Evolutionary conservation across 2,329 filamentous ascomycete genomes (phyloP).

Genomic region (Stachybotrys echinatus): DNA sequence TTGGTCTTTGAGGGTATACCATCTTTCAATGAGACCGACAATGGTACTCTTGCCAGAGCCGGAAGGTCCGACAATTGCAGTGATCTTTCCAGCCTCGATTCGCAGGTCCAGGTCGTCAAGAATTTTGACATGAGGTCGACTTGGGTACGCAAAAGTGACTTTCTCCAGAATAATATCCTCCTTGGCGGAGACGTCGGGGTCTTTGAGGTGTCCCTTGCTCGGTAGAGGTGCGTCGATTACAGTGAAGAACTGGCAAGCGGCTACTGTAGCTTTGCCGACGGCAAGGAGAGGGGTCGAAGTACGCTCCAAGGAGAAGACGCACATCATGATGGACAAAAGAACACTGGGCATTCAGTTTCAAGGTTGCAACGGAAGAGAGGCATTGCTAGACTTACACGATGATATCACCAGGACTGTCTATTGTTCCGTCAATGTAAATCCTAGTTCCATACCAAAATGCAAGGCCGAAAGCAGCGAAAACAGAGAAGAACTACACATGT

Average conservation of each 20-base stretch:
- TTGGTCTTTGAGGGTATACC: conserved; percentile 59
- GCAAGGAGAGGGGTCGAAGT: conserved; percentile 55
- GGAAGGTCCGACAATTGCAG: conserved; percentile 68
- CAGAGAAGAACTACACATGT: conserved; percentile 41
- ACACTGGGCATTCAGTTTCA: conserved; percentile 28
- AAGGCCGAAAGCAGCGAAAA: conserved; percentile 49
- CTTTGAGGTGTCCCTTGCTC: conserved; percentile 25
- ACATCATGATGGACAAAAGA: conserved; percentile 53
- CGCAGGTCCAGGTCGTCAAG: conserved; percentile 53
- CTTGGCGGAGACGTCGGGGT: conserved; percentile 29
- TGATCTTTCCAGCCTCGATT: conserved; percentile 60
- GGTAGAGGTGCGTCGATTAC: conserved; percentile 45
- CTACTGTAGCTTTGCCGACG: conserved; percentile 50
- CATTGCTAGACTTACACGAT: conserved; percentile 39
- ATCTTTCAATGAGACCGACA: conserved; percentile 64
- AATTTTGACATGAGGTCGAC: conserved; percentile 57
- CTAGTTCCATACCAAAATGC: conserved; percentile 60
- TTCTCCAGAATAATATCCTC: conserved; percentile 46
- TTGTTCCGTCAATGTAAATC: conserved; percentile 37
- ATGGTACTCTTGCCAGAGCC: conserved; percentile 73
- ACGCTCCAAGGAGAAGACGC: conserved; percentile 51
- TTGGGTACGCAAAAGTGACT: conserved; percentile 71
- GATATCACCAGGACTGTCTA: conserved; percentile 47
- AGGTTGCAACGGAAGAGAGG: conserved; percentile 3
- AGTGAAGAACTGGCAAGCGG: conserved; percentile 52